Conservation (phyloP, 352 stramenopile species). For the Phytophthora tubulina region DNA sequence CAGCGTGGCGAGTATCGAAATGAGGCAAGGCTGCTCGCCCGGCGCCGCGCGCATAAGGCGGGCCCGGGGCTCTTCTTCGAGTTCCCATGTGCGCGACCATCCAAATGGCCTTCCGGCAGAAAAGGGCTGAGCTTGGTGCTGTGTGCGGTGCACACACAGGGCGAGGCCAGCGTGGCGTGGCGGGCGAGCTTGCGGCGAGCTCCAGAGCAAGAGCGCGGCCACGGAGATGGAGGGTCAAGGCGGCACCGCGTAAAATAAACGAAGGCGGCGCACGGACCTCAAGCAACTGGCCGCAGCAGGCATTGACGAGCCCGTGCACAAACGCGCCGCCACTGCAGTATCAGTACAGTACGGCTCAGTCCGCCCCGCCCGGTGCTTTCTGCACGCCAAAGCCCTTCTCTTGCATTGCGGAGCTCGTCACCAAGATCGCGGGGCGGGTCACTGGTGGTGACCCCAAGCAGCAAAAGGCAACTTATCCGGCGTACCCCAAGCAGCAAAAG, state of each 20-base stretch:
- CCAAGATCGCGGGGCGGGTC: conserved; percentile 22
- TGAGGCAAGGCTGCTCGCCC: not conserved
- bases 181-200: conserved; percentile 4
- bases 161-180: conserved; percentile 1
- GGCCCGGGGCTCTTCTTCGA: conserved; percentile 1
- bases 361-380: conserved; percentile 27
- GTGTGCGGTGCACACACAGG: conserved; percentile 1
- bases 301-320: conserved; percentile 19
- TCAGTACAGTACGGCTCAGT: conserved; percentile 18
- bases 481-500: conserved; percentile 12
- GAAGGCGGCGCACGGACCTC: conserved; percentile 8
- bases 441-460: not conserved
- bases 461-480: conserved; percentile 2
- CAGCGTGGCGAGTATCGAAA: conserved; percentile 7
- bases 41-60: conserved; percentile 9
- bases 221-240: conserved; percentile 26
- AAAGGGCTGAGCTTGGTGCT: conserved; percentile 12
- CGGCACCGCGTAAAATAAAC: conserved; percentile 11
- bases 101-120: conserved; percentile 29
- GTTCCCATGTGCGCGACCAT: conserved; percentile 25
- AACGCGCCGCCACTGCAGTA: conserved; percentile 11
- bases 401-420: conserved; percentile 42
- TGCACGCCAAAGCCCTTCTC: conserved; percentile 35
- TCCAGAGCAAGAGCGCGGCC: conserved; percentile 40
- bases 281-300: not conserved